Percentiles rank a stretch among this genome's conserved stretches.
phyloP scores from a whole-genome alignment of 495 filamentous ascomycete genomes.

The Neurospora terricola region DNA sequence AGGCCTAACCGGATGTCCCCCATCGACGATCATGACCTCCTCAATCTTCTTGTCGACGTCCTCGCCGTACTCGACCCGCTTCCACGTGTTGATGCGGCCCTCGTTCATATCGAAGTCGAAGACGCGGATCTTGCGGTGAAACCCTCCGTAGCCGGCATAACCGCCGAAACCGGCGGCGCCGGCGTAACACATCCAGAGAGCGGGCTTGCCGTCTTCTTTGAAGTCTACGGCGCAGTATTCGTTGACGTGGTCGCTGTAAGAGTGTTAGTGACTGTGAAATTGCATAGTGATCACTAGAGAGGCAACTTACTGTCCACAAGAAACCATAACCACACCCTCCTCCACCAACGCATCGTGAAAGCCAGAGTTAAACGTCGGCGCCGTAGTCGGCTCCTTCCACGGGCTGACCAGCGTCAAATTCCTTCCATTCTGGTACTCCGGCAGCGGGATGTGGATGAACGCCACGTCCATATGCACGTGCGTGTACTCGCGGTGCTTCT shows the following conservation, averaged over 20 bases:
- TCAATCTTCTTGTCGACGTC: conserved; percentile 63
- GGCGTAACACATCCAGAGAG: conserved; percentile 98
- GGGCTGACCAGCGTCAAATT: conserved; percentile 46
- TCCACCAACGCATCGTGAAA: conserved; percentile 81
- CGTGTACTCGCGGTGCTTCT: conserved; percentile 66
- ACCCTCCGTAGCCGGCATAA: conserved; percentile 83
- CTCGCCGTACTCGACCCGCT: conserved; percentile 73
- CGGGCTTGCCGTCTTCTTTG: conserved; percentile 45
- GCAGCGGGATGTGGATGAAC: conserved; percentile 94
- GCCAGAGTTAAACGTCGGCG: conserved; percentile 76
- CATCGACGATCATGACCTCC: conserved; percentile 81
- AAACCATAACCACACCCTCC: conserved; percentile 75
- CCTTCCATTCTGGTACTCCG: conserved; percentile 56
- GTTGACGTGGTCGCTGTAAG: conserved; percentile 75
- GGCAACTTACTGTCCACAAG: conserved; percentile 72
- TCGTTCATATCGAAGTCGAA: conserved; percentile 91
- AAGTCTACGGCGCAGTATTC: conserved; percentile 79
- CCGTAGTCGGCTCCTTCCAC: conserved; percentile 70
- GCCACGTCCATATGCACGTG: conserved; percentile 93
- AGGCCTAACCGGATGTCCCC: conserved; percentile 49
- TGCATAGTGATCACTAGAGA: background rate
- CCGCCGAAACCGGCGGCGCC: conserved; percentile 86
- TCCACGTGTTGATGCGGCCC: conserved; percentile 81
- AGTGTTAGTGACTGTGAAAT: conserved; percentile 2
- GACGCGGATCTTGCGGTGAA: conserved; percentile 71